Base-by-base conservation (phyloP, 768 basidiomycete genomes). In the Boletus pseudopeckii region DNA sequence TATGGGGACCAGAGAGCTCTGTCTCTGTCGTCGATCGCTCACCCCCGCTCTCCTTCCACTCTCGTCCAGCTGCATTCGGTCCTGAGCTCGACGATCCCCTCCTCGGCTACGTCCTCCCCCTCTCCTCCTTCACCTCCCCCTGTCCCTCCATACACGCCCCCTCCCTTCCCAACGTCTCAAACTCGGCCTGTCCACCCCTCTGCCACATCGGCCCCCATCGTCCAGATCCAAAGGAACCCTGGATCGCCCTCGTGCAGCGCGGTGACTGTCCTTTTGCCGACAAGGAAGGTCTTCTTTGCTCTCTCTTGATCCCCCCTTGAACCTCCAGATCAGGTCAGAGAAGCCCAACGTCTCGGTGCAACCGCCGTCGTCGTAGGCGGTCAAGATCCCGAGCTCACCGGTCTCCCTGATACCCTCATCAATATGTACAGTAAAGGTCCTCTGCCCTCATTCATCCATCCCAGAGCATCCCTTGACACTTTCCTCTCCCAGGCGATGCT, bases 391-490 rank as follows among this genome's bases (percentile, higher is more conserved):
- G 81, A 78, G 18, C 64, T 78, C 53, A 80, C 77, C 34, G 90
- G 84, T 7, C 79, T 80, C 57, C 82, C 92, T 34, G 86, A 93
- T 64, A 78, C 82, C 26, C 76, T 97, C 56, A 80, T 94, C 48
- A 92, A 89, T 62, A 95, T 97, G 91, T 97, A 90, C 72, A 90
- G 88, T 69, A 90, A 89, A 71, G 88, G 94, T 94, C 58, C 45
- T 32, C 38, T 90, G 45, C 49, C 76, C 69, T 51, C 79, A 65
- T 54, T 45, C 45, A 20, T 48, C 48, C 48, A 44, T 54, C 39
- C 41, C 42, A 57, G 24, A 49, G 32, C 37, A 1, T 33, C 3
- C 54, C 46, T 53, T 57, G 48, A 50, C 42, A 18, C 40, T 44
- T 4, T 14, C 52, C 24, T 13, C 24, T 24, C 42, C 28, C 66